Evolutionary conservation across 2,329 filamentous ascomycete genomes (phyloP).

Genomic region (Pseudogymnoascus sp.): DNA sequence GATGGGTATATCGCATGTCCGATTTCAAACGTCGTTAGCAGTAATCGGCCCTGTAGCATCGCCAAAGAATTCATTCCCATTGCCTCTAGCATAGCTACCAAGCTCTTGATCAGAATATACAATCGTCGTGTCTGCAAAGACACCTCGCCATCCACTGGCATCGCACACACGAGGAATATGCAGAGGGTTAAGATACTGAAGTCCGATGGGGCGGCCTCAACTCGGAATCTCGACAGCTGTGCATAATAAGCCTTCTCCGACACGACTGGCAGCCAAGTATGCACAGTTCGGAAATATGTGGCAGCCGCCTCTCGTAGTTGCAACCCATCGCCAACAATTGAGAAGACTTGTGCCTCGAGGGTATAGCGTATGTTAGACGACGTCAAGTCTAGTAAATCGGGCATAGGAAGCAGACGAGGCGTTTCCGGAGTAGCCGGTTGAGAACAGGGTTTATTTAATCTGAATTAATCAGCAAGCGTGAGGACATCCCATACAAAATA

Average conservation of each 20-base stretch:
- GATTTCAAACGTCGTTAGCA: neutral
- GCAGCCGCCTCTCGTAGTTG: neutral
- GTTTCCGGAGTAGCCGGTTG: neutral
- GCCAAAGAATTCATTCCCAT: neutral
- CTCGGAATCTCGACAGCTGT: neutral
- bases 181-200: neutral
- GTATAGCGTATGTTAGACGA: neutral
- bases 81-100: neutral
- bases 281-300: neutral
- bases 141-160: neutral
- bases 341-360: neutral
- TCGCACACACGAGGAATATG: neutral
- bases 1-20: neutral
- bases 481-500: neutral
- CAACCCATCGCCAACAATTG: neutral
- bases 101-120: neutral
- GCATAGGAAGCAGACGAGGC: neutral
- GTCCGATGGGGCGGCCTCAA: neutral
- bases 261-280: neutral
- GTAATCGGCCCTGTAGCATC: neutral
- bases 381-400: neutral
- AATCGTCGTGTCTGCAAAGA: neutral
- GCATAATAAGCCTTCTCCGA: neutral
- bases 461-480: neutral
- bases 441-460: neutral